A percentile compares a stretch with the other conserved stretches of the same genome.
phyloP scores from a whole-genome alignment of 371 early-diverging fungal genomes.

The Dichotomocladium elegans region DNA sequence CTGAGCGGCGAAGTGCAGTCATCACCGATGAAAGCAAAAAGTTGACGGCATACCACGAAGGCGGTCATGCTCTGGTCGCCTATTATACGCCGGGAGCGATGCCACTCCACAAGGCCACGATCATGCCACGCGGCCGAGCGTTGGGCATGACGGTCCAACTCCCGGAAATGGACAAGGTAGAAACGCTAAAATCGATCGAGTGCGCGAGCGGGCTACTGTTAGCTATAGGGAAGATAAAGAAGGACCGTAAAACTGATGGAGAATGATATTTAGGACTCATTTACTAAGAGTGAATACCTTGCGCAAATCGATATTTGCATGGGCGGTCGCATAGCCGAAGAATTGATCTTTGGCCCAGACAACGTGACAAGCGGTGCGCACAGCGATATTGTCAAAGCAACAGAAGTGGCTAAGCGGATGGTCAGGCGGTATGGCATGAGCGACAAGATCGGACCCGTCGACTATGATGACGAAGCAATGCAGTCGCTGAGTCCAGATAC shows the following conservation, averaged over 20 bases:
- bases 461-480: slow-evolving; percentile 59
- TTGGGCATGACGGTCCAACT: slow-evolving; percentile 89
- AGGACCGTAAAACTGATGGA: not conserved
- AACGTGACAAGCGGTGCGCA: slow-evolving; percentile 90
- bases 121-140: slow-evolving; percentile 90
- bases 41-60: slow-evolving; percentile 94
- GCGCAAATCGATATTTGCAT: slow-evolving; percentile 91
- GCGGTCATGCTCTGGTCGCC: slow-evolving; percentile 93
- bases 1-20: slow-evolving; percentile 84
- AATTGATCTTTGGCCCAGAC: slow-evolving; percentile 84
- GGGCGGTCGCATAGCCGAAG: slow-evolving; percentile 95
- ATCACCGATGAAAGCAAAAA: slow-evolving; percentile 80
- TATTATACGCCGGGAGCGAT: slow-evolving; percentile 86
- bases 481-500: slow-evolving; percentile 65
- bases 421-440: slow-evolving; percentile 89
- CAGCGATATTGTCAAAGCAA: slow-evolving; percentile 86
- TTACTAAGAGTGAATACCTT: slow-evolving; percentile 71
- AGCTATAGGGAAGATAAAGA: not conserved
- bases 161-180: slow-evolving; percentile 82
- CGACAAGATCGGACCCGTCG: slow-evolving; percentile 68
- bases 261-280: slow-evolving; percentile 41
- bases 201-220: not conserved
- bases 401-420: slow-evolving; percentile 83
- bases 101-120: slow-evolving; percentile 94
- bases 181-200: not conserved